These are phyloP conservation scores for Rusavskia elegans DNA, from an alignment of 495 filamentous ascomycete genomes.

Conservation along the genomic window DNA sequence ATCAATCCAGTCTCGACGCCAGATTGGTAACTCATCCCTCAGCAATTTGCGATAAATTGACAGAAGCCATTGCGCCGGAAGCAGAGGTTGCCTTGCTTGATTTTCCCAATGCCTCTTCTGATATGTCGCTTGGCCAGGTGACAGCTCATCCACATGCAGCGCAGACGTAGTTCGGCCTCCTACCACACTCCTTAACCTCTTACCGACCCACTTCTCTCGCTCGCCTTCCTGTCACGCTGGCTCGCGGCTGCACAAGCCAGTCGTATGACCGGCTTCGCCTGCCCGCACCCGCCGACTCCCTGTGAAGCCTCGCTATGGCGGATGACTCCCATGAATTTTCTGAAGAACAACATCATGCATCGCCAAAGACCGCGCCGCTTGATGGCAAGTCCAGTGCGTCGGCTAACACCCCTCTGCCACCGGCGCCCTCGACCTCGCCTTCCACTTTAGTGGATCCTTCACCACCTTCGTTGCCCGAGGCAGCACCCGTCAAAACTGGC, in stretches of 20 bases:
- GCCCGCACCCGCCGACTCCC: background rate
- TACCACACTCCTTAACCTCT: background rate
- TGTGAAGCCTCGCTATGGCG: conserved; percentile 7
- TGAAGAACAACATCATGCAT: conserved; percentile 3
- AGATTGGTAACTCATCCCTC: background rate
- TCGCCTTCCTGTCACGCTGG: background rate
- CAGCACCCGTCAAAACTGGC: background rate
- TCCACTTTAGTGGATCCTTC: background rate
- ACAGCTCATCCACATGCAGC: background rate
- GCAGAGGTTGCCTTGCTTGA: too few species aligned
- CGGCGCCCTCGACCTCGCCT: conserved; percentile 6
- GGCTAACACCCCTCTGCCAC: background rate
- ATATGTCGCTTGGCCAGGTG: background rate
- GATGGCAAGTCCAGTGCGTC: conserved; percentile 4
- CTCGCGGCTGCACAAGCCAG: background rate
- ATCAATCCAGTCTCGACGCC: too few species aligned
- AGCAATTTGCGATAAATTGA: too few species aligned
- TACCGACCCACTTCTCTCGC: background rate
- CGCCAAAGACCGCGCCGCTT: conserved; percentile 1
- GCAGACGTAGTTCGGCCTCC: background rate
- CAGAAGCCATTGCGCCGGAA: too few species aligned
- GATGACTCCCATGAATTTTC: conserved; percentile 8
- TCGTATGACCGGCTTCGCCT: background rate
- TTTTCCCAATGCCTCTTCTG: background rate
- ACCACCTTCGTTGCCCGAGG: conserved; percentile 2